Conservation (phyloP, 2,329 filamentous ascomycete genomes). For the Dryadomyces sulphureus region DNA sequence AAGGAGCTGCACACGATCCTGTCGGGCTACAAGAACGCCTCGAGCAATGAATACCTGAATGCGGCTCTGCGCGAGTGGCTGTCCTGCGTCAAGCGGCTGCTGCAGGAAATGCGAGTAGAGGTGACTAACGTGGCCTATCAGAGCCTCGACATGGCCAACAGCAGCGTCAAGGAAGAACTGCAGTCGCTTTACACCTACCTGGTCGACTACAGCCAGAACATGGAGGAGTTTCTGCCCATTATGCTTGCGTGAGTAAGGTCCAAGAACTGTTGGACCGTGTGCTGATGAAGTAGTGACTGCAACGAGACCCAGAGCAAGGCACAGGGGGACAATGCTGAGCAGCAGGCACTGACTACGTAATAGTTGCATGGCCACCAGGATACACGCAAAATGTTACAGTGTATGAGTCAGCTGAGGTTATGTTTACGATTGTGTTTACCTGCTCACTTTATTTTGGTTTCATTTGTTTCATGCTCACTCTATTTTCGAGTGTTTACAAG, state of each 20-base stretch:
- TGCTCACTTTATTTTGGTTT: too few relatives aligned
- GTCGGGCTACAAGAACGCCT: neutral
- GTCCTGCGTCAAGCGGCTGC: neutral
- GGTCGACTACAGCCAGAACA: neutral
- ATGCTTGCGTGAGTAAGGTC: neutral
- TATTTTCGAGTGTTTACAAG: too few relatives aligned
- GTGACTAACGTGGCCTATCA: neutral
- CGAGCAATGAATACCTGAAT: neutral
- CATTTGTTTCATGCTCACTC: too few relatives aligned
- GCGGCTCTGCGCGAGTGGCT: neutral
- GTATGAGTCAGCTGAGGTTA: too few relatives aligned
- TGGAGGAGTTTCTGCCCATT: neutral
- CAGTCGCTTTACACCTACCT: neutral
- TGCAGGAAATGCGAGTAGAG: neutral
- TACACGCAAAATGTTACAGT: too few relatives aligned
- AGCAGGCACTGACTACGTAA: neutral
- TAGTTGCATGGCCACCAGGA: neutral
- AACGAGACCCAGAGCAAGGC: neutral
- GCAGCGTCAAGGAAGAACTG: neutral
- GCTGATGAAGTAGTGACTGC: neutral
- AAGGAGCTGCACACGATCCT: neutral
- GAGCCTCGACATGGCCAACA: neutral
- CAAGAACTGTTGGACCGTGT: neutral
- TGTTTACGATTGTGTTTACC: too few relatives aligned
- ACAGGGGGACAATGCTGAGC: neutral